Percentiles rank a stretch among this genome's conserved stretches.
Evolutionary conservation across 257 asterid species (phyloP).

Genomic region (Cruciata laevipes): DNA sequence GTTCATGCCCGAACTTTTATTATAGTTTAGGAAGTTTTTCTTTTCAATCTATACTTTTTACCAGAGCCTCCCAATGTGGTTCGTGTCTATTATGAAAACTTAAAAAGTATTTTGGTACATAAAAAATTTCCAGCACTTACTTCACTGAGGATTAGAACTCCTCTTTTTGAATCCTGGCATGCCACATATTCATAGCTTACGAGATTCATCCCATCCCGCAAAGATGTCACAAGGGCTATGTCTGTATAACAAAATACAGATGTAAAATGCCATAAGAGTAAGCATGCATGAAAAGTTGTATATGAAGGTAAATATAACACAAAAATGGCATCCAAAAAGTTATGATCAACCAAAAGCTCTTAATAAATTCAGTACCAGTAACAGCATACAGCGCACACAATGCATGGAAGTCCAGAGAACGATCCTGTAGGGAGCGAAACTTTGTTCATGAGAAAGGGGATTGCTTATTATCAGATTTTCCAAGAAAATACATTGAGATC

Average conservation of each 20-base stretch:
- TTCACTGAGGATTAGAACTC: slow-evolving; percentile 95
- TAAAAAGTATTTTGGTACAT: background rate
- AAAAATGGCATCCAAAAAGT: background rate
- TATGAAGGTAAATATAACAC: background rate
- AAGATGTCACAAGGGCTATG: slow-evolving; percentile 89
- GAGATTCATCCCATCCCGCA: slow-evolving; percentile 98
- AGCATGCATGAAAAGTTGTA: background rate
- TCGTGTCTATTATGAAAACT: background rate
- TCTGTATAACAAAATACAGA: slow-evolving; percentile 42
- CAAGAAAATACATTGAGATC: background rate
- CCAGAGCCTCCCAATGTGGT: background rate
- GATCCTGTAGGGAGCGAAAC: slow-evolving; percentile 59
- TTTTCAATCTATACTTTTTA: background rate
- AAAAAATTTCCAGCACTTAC: slow-evolving; percentile 28
- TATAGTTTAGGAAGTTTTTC: background rate
- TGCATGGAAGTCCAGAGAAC: slow-evolving; percentile 86
- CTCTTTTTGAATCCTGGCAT: slow-evolving; percentile 81
- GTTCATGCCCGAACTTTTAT: background rate
- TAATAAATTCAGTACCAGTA: slow-evolving; percentile 52
- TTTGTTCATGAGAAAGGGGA: slow-evolving; percentile 8
- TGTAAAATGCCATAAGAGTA: slow-evolving; percentile 18
- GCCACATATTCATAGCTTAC: slow-evolving; percentile 99
- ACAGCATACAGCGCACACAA: slow-evolving; percentile 93
- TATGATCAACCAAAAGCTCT: background rate
- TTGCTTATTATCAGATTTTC: background rate